Evolutionary conservation across 345 rosid species (phyloP), one percentile per base, ranked within the genome.

Genomic region (Corchorus capsularis): DNA sequence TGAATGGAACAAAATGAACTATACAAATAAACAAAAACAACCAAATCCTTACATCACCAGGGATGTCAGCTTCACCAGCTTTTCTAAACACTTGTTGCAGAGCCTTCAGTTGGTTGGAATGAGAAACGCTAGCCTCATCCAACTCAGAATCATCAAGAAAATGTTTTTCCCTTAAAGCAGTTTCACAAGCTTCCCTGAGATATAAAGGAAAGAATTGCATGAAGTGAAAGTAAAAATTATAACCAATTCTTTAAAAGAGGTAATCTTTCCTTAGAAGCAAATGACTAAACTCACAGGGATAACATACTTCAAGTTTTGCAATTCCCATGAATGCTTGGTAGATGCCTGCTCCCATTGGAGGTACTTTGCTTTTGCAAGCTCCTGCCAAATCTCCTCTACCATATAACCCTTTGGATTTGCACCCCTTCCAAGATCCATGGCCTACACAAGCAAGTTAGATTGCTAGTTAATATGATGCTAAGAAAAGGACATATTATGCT

Each of bases 321-420:
- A 80, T 65, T 90, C 94, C 96, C 94, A 92, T 11, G 90, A 85
- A 43, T 84, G 96, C 71, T 75, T 77, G 17, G 89, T 83, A 72
- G 97, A 92, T 79, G 72, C 80, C 59, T 78, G 81, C 79, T 95
- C 97, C 98, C 98, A 95, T 71, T 85, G 84, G 83, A 86, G 54
- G 84, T 91, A 95, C 82, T 92, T 95, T 35, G 99, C 97, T 81
- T 85, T 92, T 16, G 97, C 85, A 54, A 95, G 91, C 84, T 89
- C 94, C 79, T 92, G 92, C 97, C 98, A 95, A 67, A 95, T 95
- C 73, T 87, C 97, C 76, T 95, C 96, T 35, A 93, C 89, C 87
- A 91, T 88, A 59, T 90, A 87, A 50, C 96, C 85, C 17, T 75
- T 85, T 57, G 85, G 88, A 66, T 89, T 79, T 59, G 93, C 89